phyloP scores from a whole-genome alignment of 208 protist species.

The Trypanosoma avium region DNA sequence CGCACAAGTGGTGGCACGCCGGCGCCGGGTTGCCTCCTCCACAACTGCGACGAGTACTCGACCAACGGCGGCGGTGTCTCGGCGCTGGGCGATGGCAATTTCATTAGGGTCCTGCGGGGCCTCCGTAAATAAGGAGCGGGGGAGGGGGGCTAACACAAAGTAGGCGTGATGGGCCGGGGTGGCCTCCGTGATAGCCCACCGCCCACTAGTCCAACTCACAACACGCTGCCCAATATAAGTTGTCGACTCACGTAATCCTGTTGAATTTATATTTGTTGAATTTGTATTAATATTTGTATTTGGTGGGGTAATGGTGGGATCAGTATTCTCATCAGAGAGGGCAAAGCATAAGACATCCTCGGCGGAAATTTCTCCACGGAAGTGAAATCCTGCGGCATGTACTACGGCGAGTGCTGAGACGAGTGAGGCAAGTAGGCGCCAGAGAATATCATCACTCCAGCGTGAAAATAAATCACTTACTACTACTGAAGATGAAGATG shows the following conservation, averaged over 20 bases:
- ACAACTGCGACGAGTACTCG: conserved; percentile 39
- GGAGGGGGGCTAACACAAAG: conserved; percentile 39
- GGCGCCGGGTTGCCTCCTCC: conserved; percentile 31
- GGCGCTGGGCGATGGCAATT: conserved; percentile 25
- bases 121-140: conserved; percentile 22
- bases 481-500: neutral
- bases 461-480: conserved; percentile 22
- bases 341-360: conserved; percentile 74
- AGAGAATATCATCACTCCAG: conserved; percentile 81
- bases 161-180: conserved; percentile 53
- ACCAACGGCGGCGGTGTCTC: conserved; percentile 53
- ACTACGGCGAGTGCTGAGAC: conserved; percentile 61
- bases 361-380: conserved; percentile 51
- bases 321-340: conserved; percentile 26
- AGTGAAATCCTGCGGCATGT: conserved; percentile 68
- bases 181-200: conserved; percentile 28
- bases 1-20: conserved; percentile 8
- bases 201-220: neutral
- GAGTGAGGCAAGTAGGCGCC: conserved; percentile 63
- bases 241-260: neutral
- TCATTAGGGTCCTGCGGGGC: conserved; percentile 1
- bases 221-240: neutral
- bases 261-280: neutral
- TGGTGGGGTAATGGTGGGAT: neutral
- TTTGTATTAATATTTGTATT: neutral